Base-by-base conservation (phyloP, 208 protist species). In the Leishmania gerbilli region DNA sequence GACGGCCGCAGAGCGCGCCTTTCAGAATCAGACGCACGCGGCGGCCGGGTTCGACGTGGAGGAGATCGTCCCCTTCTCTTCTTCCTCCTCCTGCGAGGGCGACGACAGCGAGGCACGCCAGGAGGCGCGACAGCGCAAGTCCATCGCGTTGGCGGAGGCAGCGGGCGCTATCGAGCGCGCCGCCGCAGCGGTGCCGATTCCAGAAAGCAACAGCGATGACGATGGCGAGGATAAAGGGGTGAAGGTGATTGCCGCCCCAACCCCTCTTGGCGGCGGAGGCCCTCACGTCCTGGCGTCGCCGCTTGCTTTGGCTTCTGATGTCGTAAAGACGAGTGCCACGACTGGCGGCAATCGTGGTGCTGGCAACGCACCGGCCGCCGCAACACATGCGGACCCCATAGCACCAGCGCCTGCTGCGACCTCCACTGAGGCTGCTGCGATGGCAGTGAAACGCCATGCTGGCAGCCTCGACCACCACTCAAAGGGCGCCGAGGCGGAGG, bases 11-110 rank as follows among this genome's bases (percentile, higher is more conserved):
- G 85, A 79, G 55, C 82, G 82, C 13, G 77, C 71, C 34, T 76
- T 80, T 51, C 82, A 85, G 64, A 68, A 53, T 47, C 76, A 79
- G 47, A 83, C 79, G 4, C 77, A 84, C 79, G 84, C 86, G 3
- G 87, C 85, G 19, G 83, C 86, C 9, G 87, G 87, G 71, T 84
- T 77, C 42, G 86, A 88, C 40, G 75, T 81, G 67, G 84, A 89
- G 67, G 74, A 87, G 45, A 69, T 58, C 37, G 47, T 89, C 37
- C 65, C 86, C 75, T 31, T 82, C 82, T 69, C 74, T 75, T 60
- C 82, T 65, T 47, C 84, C 37, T 72, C 83, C 82, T 34, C 72
- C 55, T 51, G 74, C 78, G 37, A 84, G 76, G 69, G 49, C 76
- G 64, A 55, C 15, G 76, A 58, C 62, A 31, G n/a, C 64, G 62